Evolutionary conservation across 176 grass and related monocot genomes (phyloP).

Genomic region (Hordeum vulgare): DNA sequence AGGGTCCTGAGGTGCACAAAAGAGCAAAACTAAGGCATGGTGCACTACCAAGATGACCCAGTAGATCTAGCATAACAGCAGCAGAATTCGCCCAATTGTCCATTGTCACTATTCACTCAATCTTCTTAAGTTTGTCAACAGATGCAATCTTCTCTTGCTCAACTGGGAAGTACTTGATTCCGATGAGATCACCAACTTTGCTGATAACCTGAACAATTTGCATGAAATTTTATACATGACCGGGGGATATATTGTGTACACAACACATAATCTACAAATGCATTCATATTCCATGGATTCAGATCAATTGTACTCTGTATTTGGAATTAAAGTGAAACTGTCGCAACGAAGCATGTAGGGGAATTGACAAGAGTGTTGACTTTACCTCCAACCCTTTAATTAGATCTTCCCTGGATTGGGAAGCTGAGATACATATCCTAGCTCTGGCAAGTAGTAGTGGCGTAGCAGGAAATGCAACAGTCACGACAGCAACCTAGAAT

Average conservation of each 20-base stretch:
- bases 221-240: constrained; percentile 3
- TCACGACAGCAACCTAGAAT: constrained; percentile 88
- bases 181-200: constrained; percentile 93
- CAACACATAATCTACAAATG: not conserved
- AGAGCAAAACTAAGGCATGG: constrained; percentile 22
- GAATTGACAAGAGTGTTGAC: constrained; percentile 10
- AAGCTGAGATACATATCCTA: constrained; percentile 94
- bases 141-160: constrained; percentile 54
- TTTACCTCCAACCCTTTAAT: constrained; percentile 88
- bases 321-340: not conserved
- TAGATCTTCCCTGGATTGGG: constrained; percentile 85
- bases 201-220: constrained; percentile 71
- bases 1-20: constrained; percentile 13
- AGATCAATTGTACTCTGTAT: not conserved
- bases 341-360: not conserved
- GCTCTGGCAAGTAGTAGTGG: constrained; percentile 88
- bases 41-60: constrained; percentile 9
- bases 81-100: constrained; percentile 4
- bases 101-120: constrained; percentile 27
- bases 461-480: constrained; percentile 89
- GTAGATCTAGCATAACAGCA: constrained; percentile 26
- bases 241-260: not conserved
- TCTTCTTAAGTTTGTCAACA: constrained; percentile 61
- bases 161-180: constrained; percentile 90
- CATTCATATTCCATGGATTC: not conserved